Conservation (phyloP, 148 eudicot species). For the Linanthus parryae region DNA sequence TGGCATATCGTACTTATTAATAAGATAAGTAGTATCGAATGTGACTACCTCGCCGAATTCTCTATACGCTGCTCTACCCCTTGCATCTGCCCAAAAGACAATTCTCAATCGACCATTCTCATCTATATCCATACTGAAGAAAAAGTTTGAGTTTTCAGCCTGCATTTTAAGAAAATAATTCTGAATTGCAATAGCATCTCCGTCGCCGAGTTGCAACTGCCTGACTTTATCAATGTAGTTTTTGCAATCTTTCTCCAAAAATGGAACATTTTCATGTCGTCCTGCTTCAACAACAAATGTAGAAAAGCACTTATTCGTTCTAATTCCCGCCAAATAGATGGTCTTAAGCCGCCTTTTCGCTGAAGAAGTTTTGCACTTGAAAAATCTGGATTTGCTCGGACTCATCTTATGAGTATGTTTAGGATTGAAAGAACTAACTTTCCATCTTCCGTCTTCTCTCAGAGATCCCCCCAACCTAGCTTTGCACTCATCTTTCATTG, state of each 20-base stretch:
- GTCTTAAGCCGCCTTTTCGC: not conserved
- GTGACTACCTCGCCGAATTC: not conserved
- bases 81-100: not conserved
- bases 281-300: no score
- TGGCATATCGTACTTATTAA: not conserved
- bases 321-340: not conserved
- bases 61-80: not conserved
- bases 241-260: no score
- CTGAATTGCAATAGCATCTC: constrained; percentile 1
- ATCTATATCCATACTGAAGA: not conserved
- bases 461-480: not conserved
- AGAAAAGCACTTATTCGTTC: not conserved
- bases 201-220: not conserved
- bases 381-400: not conserved
- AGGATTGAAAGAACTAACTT: not conserved
- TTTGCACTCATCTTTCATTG: not conserved
- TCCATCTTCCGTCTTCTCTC: not conserved
- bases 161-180: not conserved
- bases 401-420: not conserved
- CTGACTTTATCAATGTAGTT: not conserved
- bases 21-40: not conserved
- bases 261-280: no score
- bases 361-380: not conserved
- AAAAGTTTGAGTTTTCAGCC: not conserved
- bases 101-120: not conserved